Evolutionary conservation across 257 asterid species (phyloP), one percentile per base, ranked within the genome.

Genomic region (Gentiana macrophylla): DNA sequence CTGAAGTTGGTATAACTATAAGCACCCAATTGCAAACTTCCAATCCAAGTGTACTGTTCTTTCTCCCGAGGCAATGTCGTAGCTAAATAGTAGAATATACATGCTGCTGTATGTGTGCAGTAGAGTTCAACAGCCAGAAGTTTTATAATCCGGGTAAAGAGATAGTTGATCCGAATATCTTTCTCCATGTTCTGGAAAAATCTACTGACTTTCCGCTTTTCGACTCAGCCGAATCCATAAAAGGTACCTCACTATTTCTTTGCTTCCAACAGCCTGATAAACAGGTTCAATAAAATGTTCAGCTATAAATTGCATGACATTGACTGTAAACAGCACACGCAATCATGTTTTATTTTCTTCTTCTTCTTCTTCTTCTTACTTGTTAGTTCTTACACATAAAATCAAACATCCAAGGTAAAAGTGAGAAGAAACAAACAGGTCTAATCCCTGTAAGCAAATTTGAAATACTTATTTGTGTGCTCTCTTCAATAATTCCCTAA

Each of bases 61-160:
- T 71, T 24, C 11, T 83, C 70, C n/a, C 83, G 79, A 70, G 94
- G 94, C 61, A 84, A 72, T 63, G 94, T 84, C 6, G 94, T 84
- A 1, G 94, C 94, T 11, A 84, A 76, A 49, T 71, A 84, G 80
- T 84, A 84, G 67, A 84, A 84, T 57, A 82, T 73, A 62, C 94
- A 84, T 33, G 94, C 94, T 38, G 91, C 94, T 1, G 91, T 79
- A 66, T 84, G 94, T 12, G 94, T 84, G 79, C 88, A 71, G 73
- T 84, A 84, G 0, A 81, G 55, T 70, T 84, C 94, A 0, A 84
- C 94, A 33, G 78, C 94, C 37, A 84, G 74, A 50, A 84, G 81
- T 48, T 84, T 84, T 49, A 84, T 59, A 35, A 84, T 84, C 70
- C 94, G 70, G 11, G 82, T 73, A 56, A 79, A 84, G 56, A 84